Evolutionary conservation across 2,329 filamentous ascomycete genomes (phyloP).

Genomic region (Hymenoscyphus fructigenus): DNA sequence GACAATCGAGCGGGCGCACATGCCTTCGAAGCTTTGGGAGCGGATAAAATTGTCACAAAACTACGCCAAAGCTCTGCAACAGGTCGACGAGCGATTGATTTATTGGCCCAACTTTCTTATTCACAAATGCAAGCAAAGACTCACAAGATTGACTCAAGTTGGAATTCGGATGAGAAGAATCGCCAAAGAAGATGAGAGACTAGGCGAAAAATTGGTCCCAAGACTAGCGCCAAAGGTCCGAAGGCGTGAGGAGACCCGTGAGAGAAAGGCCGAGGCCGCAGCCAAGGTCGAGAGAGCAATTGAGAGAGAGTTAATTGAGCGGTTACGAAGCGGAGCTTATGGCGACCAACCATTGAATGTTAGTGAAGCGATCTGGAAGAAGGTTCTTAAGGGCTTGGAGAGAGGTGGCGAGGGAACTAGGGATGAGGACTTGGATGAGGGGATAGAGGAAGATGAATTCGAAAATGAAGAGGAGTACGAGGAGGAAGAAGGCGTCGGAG

Average conservation of each 20-base stretch:
- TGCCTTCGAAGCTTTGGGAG: constrained; percentile 93
- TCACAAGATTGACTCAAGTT: constrained; percentile 90
- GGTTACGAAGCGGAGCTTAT: constrained; percentile 88
- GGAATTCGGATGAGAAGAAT: constrained; percentile 76
- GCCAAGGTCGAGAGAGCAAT: constrained; percentile 96
- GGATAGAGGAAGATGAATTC: constrained; percentile 68
- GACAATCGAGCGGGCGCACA: constrained; percentile 82
- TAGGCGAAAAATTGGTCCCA: constrained; percentile 85
- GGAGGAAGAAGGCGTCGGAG: constrained; percentile 64
- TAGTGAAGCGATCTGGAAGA: constrained; percentile 94
- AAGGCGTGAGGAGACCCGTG: constrained; percentile 71
- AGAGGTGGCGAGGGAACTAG: constrained; percentile 77
- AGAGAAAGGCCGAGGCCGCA: constrained; percentile 74
- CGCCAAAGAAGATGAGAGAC: constrained; percentile 81
- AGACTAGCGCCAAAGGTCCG: constrained; percentile 89
- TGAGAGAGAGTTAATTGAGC: constrained; percentile 89
- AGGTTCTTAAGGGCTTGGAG: constrained; percentile 89
- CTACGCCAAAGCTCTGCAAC: constrained; percentile 83
- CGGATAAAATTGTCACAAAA: constrained; percentile 85
- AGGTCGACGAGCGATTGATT: constrained; percentile 80
- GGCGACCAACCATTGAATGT: constrained; percentile 94
- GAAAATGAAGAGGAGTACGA: constrained; percentile 38
- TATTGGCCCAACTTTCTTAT: constrained; percentile 95
- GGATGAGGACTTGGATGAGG: constrained; percentile 87
- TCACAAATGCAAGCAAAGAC: constrained; percentile 94